These are phyloP conservation scores for Jasminum sambac DNA, from an alignment of 257 asterid genomes.

Conservation along the genomic window DNA sequence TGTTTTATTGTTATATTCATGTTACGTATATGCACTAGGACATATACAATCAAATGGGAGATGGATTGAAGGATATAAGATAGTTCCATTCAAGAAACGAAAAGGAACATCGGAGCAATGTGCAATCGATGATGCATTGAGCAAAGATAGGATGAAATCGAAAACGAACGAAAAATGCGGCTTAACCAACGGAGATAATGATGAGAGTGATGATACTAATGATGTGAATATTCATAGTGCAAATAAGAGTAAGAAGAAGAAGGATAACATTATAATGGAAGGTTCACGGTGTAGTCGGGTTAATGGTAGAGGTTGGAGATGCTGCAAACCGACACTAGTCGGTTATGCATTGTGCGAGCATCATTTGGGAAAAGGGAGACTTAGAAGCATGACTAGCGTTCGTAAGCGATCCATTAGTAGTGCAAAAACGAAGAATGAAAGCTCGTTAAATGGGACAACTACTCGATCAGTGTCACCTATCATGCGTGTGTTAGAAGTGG, in stretches of 20 bases:
- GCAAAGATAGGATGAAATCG: slow-evolving; percentile 43
- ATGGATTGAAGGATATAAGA: slow-evolving; percentile 38
- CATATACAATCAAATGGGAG: slow-evolving; percentile 9
- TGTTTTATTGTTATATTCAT: background rate
- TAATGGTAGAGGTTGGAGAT: slow-evolving; percentile 85
- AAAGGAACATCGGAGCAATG: slow-evolving; percentile 34
- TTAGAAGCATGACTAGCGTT: slow-evolving; percentile 38
- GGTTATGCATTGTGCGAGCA: slow-evolving; percentile 78
- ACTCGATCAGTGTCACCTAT: background rate
- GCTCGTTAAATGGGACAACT: background rate
- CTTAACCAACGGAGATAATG: slow-evolving; percentile 7
- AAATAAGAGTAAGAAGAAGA: slow-evolving; percentile 50
- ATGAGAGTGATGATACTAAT: background rate
- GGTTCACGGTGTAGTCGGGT: slow-evolving; percentile 84
- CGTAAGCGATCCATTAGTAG: slow-evolving; percentile 17
- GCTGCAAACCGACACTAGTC: slow-evolving; percentile 67
- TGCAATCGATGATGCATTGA: slow-evolving; percentile 16
- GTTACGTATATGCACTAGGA: slow-evolving; percentile 7
- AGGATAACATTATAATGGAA: slow-evolving; percentile 59
- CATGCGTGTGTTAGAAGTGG: slow-evolving; percentile 9
- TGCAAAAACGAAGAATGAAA: too few relatives aligned
- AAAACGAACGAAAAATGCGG: slow-evolving; percentile 60
- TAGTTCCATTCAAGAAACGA: slow-evolving; percentile 60
- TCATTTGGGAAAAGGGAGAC: slow-evolving; percentile 76
- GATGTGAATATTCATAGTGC: background rate